Evolutionary conservation across 371 early-diverging fungal genomes (phyloP).

Genomic region (Apophysomyces ossiformis): DNA sequence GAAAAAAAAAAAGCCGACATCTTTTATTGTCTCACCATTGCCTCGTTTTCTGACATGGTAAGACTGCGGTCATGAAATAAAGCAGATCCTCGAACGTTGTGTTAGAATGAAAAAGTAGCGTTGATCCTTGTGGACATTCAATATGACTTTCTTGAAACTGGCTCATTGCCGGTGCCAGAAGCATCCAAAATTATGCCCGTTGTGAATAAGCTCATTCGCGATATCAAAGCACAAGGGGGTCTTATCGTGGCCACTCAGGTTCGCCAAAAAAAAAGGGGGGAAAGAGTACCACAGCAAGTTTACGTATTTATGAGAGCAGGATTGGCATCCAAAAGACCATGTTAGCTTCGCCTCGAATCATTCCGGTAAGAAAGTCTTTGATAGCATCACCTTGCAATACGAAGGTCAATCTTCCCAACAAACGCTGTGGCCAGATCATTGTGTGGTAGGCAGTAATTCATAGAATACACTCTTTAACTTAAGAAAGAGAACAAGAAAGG

Average conservation of each 20-base stretch:
- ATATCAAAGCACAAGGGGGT: slow-evolving; percentile 24
- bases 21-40: slow-evolving; percentile 12
- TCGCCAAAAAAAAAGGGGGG: not conserved
- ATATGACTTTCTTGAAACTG: slow-evolving; percentile 48
- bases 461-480: not conserved
- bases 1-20: not conserved
- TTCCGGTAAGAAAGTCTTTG: slow-evolving; percentile 30
- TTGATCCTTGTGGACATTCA: slow-evolving; percentile 51
- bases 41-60: slow-evolving; percentile 10
- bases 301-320: slow-evolving; percentile 21
- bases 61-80: slow-evolving; percentile 1
- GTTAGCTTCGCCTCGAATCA: slow-evolving; percentile 49
- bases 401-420: slow-evolving; percentile 29
- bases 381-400: slow-evolving; percentile 32
- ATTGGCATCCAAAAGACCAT: slow-evolving; percentile 52
- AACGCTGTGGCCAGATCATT: slow-evolving; percentile 50
- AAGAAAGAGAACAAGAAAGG: not conserved
- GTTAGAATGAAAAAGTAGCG: slow-evolving; percentile 26
- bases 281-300: not conserved
- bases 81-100: not conserved
- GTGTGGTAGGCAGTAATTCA: slow-evolving; percentile 37
- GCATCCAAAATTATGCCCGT: slow-evolving; percentile 33
- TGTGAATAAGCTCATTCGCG: slow-evolving; percentile 32
- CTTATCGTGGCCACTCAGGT: slow-evolving; percentile 45
- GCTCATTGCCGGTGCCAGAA: slow-evolving; percentile 39